Base-by-base conservation (phyloP, 2,329 filamentous ascomycete species). In the Nigrospora osmanthi region DNA sequence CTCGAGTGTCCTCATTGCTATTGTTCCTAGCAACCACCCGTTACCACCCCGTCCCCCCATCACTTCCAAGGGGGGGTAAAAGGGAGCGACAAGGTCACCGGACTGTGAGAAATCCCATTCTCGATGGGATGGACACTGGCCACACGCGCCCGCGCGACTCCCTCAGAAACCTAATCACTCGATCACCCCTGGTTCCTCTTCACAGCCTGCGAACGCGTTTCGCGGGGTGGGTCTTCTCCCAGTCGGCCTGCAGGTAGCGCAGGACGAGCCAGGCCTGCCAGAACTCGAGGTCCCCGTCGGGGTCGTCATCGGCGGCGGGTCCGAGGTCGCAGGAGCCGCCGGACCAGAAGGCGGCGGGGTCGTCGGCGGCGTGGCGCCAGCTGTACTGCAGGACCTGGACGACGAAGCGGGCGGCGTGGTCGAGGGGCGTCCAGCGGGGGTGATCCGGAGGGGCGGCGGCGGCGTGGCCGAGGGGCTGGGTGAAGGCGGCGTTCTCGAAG, bases 261-360 rank as follows among this genome's bases (percentile, higher is more conserved):
- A 60, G 40, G 32, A 59, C 49, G 0, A 54, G 49, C 57, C 58
- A 61, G 16, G 58, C 57, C 35, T 59, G 55, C 44, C 50, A 53
- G 32, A 60, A 55, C 40, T 61, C 57, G 11, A 48, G 23, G 4
- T 58, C 58, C 38, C 48, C 46, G 10, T 48, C 43, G 6, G 43
- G 40, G 36, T 46, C 36, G 16, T 31, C 34, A 9, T 19, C 47
- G 38, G 57, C 53, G 30, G 50, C 41, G 14, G n/a, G n/a, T n/a
- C 47, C 46, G 9, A 52, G 54, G 31, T 55, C 51, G 32, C 56
- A 58, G 16, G 34, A 45, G 32, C 54, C 55, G 42, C 51, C 48
- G 10, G 42, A 48, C 58, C 58, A 58, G 39, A 37, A 42, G 23
- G 23, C 23, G 23, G 23, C 23, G 2, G 23, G 23, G 23, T 37